Conservation (phyloP, 768 basidiomycete genomes). For the Trametes cingulata region DNA sequence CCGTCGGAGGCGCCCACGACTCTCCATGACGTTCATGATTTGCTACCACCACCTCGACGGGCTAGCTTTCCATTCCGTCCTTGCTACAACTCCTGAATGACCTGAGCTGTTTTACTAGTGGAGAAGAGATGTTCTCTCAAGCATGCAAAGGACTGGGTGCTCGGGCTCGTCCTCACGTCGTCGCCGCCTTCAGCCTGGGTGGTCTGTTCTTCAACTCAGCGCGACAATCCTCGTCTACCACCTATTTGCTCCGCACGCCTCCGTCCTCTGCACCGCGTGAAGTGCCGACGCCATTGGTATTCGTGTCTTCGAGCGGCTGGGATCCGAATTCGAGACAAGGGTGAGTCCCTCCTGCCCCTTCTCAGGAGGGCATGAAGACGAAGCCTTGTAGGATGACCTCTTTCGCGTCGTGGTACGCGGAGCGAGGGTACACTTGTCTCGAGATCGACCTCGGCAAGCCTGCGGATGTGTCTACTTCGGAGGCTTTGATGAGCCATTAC, state of each 20-base stretch:
- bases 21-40: too few species aligned
- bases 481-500: conserved; percentile 40
- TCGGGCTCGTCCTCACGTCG: conserved; percentile 8
- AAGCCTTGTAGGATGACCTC: conserved; percentile 33
- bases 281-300: conserved; percentile 54
- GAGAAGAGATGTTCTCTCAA: background rate
- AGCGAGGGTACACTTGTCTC: conserved; percentile 51
- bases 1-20: too few species aligned
- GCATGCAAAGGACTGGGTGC: background rate
- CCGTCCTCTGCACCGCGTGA: conserved; percentile 44
- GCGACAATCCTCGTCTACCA: conserved; percentile 21
- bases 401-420: conserved; percentile 43
- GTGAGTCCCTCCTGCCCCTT: conserved; percentile 30
- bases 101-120: background rate
- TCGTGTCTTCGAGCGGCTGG: conserved; percentile 51
- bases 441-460: conserved; percentile 42
- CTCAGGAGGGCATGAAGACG: background rate
- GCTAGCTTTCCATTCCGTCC: background rate
- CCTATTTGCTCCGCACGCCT: conserved; percentile 41
- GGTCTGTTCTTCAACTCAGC: conserved; percentile 1
- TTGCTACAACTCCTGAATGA: background rate
- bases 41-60: too few species aligned
- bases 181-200: conserved; percentile 14
- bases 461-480: conserved; percentile 10
- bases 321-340: conserved; percentile 40